Conservation (phyloP, 345 rosid genomes). For the Litchi chinensis region DNA sequence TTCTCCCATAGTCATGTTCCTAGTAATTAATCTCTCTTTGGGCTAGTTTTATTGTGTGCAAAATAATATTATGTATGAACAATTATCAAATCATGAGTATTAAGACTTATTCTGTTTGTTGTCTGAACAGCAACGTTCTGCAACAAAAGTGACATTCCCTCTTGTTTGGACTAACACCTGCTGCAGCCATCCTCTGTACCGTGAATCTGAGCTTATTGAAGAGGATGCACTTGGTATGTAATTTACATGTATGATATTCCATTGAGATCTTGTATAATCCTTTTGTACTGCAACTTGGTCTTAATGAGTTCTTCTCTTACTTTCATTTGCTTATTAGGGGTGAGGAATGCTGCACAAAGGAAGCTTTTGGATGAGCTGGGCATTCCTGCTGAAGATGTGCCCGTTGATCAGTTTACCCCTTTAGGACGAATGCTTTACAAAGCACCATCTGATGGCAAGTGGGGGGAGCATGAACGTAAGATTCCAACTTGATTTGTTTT, state of each 20-base stretch:
- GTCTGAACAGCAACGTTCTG: constrained; percentile 82
- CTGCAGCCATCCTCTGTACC: constrained; percentile 95
- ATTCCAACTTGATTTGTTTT: constrained; percentile 4
- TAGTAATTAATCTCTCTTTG: neutral
- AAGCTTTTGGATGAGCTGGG: constrained; percentile 98
- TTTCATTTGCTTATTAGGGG: constrained; percentile 51
- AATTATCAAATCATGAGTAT: neutral
- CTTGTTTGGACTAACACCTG: constrained; percentile 99
- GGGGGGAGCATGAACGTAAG: constrained; percentile 99
- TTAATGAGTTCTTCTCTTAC: neutral
- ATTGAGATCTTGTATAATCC: neutral
- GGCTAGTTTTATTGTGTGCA: neutral
- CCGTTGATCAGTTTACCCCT: constrained; percentile 77
- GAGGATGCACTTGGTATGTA: constrained; percentile 71
- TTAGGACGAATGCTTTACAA: constrained; percentile 87
- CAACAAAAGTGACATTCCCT: constrained; percentile 94
- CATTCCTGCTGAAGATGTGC: constrained; percentile 85
- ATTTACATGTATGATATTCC: neutral
- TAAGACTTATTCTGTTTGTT: neutral
- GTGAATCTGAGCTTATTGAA: constrained; percentile 80
- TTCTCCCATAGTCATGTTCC: neutral
- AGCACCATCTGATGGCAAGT: constrained; percentile 97
- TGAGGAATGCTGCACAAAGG: constrained; percentile 95
- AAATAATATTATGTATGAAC: neutral
- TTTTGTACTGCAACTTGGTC: neutral